Percentiles rank a stretch among this genome's conserved stretches.
phyloP scores from a whole-genome alignment of 192 early-diverging fungal genomes.

The Coemansia sp. region DNA sequence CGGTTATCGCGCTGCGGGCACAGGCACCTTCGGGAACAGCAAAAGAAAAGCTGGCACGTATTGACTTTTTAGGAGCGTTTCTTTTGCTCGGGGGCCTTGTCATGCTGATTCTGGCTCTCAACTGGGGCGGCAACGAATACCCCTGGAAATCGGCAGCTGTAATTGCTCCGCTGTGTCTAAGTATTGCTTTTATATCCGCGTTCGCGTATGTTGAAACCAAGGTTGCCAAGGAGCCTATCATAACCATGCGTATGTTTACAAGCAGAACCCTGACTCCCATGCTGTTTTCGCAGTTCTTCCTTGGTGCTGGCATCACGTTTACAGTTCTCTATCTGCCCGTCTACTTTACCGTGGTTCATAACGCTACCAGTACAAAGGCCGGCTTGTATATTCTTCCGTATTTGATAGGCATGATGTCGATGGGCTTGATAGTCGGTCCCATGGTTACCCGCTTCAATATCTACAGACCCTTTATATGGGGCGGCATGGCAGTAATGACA shows the following conservation, averaged over 20 bases:
- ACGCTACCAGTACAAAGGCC: constrained; percentile 19
- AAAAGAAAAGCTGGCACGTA: constrained; percentile 56
- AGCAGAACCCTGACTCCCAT: constrained; percentile 17
- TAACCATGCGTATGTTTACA: constrained; percentile 57
- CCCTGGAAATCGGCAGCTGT: constrained; percentile 63
- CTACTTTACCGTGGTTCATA: constrained; percentile 27
- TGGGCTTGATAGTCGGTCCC: constrained; percentile 21
- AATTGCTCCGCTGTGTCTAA: constrained; percentile 49
- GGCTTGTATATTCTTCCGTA: constrained; percentile 34
- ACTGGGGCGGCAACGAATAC: constrained; percentile 71
- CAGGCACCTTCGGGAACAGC: constrained; percentile 14
- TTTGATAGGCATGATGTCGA: constrained; percentile 28
- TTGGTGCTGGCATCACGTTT: constrained; percentile 28
- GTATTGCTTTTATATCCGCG: constrained; percentile 42
- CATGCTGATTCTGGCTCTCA: constrained; percentile 67
- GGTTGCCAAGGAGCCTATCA: constrained; percentile 67
- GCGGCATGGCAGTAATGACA: constrained; percentile 20
- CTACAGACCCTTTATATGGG: constrained; percentile 40
- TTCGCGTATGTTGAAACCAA: constrained; percentile 65
- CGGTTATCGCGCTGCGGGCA: constrained; percentile 10
- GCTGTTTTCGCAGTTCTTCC: constrained; percentile 26
- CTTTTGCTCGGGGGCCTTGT: constrained; percentile 58
- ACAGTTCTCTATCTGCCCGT: constrained; percentile 35
- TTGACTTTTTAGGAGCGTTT: constrained; percentile 65
- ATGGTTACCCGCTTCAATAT: constrained; percentile 22